Evolutionary conservation across 2,329 filamentous ascomycete genomes (phyloP), one percentile per base, ranked within the genome.

Genomic region (Aspergillus neotritici): DNA sequence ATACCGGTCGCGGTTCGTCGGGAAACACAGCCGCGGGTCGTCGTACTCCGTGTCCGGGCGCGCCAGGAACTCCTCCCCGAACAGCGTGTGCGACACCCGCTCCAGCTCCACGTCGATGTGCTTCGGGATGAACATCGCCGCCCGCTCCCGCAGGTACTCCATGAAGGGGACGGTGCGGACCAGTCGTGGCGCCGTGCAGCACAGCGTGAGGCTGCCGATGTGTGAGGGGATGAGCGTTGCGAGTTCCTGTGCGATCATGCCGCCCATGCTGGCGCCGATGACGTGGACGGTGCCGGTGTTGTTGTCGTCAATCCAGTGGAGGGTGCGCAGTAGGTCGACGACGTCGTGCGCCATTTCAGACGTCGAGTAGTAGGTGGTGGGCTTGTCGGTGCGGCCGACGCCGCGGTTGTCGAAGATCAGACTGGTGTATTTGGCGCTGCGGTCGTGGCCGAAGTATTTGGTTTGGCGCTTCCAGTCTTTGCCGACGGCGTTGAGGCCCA

Each of bases 171-270:
- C 37, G 33, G 80, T 81, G 66, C 81, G 81, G 51, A 81, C 76
- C 45, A 84, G 72, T 29, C 63, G 62, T 4, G 80, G 76, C 1
- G 81, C 78, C 2, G 83, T 86, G 62, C 76, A 80, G 49, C 82
- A 65, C 3, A 87, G 73, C 29, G 69, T 75, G 13, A 87, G 67
- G 12, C 75, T 78, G 16, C 70, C 67, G 41, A 86, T 61, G 36
- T 77, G 70, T 10, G 66, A 49, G 3, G 61, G 59, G 30, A 63
- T 56, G 4, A 63, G 49, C 45, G 60, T 55, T 5, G 42, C 77
- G 4, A 95, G 60, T 68, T 95, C 89, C 66, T 94, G 89, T 2
- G 86, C 80, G 56, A 95, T 91, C 89, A 95, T 94, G 58, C 89
- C 88, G 50, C 88, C 88, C 77, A 94, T 86, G 46, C 83, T 87